These are phyloP conservation scores for Globisporangium uncinulatum DNA, from an alignment of 352 stramenopile genomes.

Conservation along the genomic window DNA sequence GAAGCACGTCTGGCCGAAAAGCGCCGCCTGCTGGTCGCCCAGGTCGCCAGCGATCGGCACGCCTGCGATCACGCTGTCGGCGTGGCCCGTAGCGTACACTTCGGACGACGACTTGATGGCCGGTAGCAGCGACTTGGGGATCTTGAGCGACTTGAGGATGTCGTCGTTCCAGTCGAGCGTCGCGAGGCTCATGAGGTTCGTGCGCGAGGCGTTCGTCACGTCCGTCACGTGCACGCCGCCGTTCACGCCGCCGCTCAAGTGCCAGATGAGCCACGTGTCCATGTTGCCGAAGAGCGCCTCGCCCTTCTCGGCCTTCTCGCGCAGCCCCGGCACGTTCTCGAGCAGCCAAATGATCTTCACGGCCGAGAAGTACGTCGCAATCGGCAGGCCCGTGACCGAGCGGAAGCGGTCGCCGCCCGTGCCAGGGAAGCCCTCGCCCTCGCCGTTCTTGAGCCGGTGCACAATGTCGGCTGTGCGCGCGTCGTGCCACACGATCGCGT, in stretches of 20 bases:
- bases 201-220: slow-evolving; percentile 97
- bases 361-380: slow-evolving; percentile 97
- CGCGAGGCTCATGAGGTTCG: slow-evolving; percentile 92
- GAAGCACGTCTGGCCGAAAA: slow-evolving; percentile 98
- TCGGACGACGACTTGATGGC: slow-evolving; percentile 90
- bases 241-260: slow-evolving; percentile 84
- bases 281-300: slow-evolving; percentile 97
- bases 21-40: slow-evolving; percentile 95
- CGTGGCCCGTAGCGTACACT: slow-evolving; percentile 66
- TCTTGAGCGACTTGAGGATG: slow-evolving; percentile 80
- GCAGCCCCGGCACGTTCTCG: slow-evolving; percentile 90
- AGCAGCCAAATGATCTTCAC: slow-evolving; percentile 98
- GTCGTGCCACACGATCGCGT: slow-evolving; percentile 99
- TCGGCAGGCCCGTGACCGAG: slow-evolving; percentile 90
- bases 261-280: slow-evolving; percentile 97
- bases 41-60: slow-evolving; percentile 93
- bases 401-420: slow-evolving; percentile 65
- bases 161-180: slow-evolving; percentile 90
- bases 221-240: slow-evolving; percentile 94
- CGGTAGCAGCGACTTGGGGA: slow-evolving; percentile 87
- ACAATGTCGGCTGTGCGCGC: slow-evolving; percentile 91
- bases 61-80: slow-evolving; percentile 62
- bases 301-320: slow-evolving; percentile 76
- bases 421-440: slow-evolving; percentile 45
- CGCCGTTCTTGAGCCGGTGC: slow-evolving; percentile 62